Evolutionary conservation across 345 rosid species (phyloP).

Genomic region (Camelina sativa): DNA sequence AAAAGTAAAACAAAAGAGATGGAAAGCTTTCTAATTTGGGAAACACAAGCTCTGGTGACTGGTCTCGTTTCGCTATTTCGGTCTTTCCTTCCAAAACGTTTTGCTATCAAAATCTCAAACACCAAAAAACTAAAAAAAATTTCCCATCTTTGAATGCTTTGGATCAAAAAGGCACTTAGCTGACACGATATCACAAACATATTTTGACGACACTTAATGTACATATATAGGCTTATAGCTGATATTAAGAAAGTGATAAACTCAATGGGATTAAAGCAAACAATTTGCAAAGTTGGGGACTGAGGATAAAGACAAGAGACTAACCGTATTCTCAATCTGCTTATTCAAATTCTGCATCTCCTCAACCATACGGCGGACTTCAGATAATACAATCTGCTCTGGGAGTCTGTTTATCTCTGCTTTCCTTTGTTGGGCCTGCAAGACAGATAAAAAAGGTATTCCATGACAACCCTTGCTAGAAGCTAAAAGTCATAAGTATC

Average conservation of each 20-base stretch:
- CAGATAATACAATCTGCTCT: constrained; percentile 72
- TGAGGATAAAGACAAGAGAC: constrained; percentile 34
- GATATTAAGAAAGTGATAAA: background rate
- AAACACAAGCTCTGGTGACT: constrained; percentile 2
- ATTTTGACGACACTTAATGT: background rate
- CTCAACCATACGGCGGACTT: constrained; percentile 91
- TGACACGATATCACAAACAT: constrained; percentile 1
- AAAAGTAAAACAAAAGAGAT: constrained; percentile 2
- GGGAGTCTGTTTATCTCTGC: constrained; percentile 73
- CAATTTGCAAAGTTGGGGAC: background rate
- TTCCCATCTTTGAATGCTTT: background rate
- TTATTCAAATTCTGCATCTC: constrained; percentile 82
- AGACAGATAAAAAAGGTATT: background rate
- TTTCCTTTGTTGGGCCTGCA: constrained; percentile 77
- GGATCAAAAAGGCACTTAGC: constrained; percentile 8
- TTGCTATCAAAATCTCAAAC: background rate
- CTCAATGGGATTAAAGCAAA: background rate
- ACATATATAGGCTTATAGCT: background rate
- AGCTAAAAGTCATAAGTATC: background rate
- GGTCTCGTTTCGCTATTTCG: background rate
- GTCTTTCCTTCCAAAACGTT: constrained; percentile 1
- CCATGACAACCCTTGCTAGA: background rate
- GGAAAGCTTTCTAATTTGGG: constrained; percentile 2
- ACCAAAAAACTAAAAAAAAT: background rate
- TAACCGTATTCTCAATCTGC: constrained; percentile 85